These are phyloP conservation scores for Populus hybrid DNA, from an alignment of 441 rosid genomes.

Conservation along the genomic window DNA sequence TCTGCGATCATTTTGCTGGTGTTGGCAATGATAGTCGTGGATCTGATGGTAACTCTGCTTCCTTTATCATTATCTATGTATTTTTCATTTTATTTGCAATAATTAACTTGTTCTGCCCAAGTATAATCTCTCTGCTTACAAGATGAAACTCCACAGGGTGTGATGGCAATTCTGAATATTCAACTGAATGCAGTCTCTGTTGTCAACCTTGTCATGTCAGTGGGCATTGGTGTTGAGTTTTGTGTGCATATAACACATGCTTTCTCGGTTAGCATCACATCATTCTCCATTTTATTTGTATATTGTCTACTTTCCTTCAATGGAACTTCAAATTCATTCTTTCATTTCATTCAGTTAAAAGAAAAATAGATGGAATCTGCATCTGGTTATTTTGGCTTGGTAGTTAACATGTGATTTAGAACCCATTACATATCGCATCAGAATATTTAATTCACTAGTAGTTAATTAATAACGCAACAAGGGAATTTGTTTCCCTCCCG, in stretches of 20 bases:
- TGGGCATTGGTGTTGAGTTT: slow-evolving; percentile 95
- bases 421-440: too few species aligned
- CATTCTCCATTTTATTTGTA: background rate
- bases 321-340: background rate
- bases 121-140: slow-evolving; percentile 16
- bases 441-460: too few species aligned
- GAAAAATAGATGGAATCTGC: too few species aligned
- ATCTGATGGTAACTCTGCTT: slow-evolving; percentile 66
- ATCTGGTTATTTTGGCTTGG: too few species aligned
- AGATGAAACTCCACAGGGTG: slow-evolving; percentile 62
- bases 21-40: slow-evolving; percentile 79
- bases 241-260: slow-evolving; percentile 98
- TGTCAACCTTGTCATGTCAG: slow-evolving; percentile 97
- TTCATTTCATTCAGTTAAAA: background rate
- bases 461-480: background rate
- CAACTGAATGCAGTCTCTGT: slow-evolving; percentile 97
- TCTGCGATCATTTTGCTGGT: slow-evolving; percentile 90
- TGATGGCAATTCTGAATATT: slow-evolving; percentile 84
- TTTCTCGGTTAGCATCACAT: slow-evolving; percentile 62
- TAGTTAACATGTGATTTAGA: background rate
- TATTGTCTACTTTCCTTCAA: background rate
- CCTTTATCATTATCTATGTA: slow-evolving; percentile 16
- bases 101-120: slow-evolving; percentile 9
- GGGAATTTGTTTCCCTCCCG: background rate
- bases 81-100: background rate